Conservation (phyloP, 2,329 filamentous ascomycete species). For the Ceratocystis albifundus region DNA sequence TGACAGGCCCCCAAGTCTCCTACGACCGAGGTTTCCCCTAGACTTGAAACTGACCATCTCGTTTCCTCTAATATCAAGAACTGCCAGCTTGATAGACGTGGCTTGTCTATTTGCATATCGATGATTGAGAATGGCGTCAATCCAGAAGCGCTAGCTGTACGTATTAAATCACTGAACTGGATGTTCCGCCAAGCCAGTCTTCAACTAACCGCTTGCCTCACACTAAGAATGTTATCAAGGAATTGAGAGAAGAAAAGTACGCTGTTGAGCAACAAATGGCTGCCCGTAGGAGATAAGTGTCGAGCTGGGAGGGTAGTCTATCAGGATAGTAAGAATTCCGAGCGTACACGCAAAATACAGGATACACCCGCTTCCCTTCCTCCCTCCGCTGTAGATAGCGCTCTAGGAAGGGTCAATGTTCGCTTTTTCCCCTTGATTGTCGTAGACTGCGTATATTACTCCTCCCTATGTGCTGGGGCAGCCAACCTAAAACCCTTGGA, state of each 20-base stretch:
- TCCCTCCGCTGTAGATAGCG: too few species aligned
- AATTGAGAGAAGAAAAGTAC: constrained; percentile 46
- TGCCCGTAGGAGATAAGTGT: constrained; percentile 23
- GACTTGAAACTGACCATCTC: not conserved
- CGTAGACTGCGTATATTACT: too few species aligned
- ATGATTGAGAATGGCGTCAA: constrained; percentile 96
- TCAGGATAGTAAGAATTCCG: too few species aligned
- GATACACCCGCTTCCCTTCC: too few species aligned
- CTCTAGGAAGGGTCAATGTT: too few species aligned
- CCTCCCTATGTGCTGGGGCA: too few species aligned
- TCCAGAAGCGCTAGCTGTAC: constrained; percentile 83
- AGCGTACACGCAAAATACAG: too few species aligned
- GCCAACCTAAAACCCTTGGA: too few species aligned
- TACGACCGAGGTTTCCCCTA: not conserved
- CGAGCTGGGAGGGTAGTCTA: not conserved
- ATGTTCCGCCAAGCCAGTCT: not conserved
- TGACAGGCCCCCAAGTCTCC: not conserved
- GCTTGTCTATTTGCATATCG: constrained; percentile 87
- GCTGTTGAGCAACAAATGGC: constrained; percentile 36
- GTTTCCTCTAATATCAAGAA: constrained; percentile 47
- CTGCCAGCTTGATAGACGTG: constrained; percentile 80
- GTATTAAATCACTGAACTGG: constrained; percentile 28
- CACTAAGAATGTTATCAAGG: constrained; percentile 46
- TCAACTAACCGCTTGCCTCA: not conserved
- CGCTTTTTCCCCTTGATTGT: too few species aligned